phyloP scores from a whole-genome alignment of 2,329 filamentous ascomycete genomes.

The Bipolaris zeicola region DNA sequence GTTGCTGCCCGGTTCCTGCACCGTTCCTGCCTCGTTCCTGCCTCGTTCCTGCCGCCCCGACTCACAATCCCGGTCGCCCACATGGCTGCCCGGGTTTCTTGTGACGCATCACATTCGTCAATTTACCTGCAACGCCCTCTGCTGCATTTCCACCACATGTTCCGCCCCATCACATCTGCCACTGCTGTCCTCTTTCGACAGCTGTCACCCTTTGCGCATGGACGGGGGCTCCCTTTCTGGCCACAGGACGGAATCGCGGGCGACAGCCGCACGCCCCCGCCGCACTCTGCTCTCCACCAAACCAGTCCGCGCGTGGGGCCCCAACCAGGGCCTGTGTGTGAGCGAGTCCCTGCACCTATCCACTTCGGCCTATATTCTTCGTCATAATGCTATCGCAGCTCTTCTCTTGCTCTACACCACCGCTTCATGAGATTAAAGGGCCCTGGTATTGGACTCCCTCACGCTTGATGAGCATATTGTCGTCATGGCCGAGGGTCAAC shows the following conservation, averaged over 20 bases:
- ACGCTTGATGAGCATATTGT: constrained; percentile 17
- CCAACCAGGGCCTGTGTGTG: constrained; percentile 7
- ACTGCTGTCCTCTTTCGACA: constrained; percentile 9
- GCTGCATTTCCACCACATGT: constrained; percentile 27
- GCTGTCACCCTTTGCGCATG: constrained; percentile 12
- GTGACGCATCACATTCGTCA: constrained; percentile 34
- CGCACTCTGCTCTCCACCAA: constrained; percentile 24
- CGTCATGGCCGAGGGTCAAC: constrained; percentile 20
- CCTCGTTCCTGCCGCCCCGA: not conserved
- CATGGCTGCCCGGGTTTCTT: constrained; percentile 37
- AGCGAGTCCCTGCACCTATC: constrained; percentile 35
- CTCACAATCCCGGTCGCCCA: constrained; percentile 39
- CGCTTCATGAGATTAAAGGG: constrained; percentile 43
- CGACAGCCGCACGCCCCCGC: constrained; percentile 24
- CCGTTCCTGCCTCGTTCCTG: constrained; percentile 12
- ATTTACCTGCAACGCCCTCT: constrained; percentile 39
- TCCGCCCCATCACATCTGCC: constrained; percentile 8
- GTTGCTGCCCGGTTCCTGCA: constrained; percentile 3
- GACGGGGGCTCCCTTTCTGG: constrained; percentile 23
- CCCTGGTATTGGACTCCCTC: constrained; percentile 22
- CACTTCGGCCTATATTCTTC: constrained; percentile 36
- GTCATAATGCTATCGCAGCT: constrained; percentile 18
- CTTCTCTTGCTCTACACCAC: constrained; percentile 20
- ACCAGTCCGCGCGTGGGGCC: constrained; percentile 30
- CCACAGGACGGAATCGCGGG: constrained; percentile 32